Conservation (phyloP, 2,329 filamentous ascomycete genomes). For the Talaromyces sp. region DNA sequence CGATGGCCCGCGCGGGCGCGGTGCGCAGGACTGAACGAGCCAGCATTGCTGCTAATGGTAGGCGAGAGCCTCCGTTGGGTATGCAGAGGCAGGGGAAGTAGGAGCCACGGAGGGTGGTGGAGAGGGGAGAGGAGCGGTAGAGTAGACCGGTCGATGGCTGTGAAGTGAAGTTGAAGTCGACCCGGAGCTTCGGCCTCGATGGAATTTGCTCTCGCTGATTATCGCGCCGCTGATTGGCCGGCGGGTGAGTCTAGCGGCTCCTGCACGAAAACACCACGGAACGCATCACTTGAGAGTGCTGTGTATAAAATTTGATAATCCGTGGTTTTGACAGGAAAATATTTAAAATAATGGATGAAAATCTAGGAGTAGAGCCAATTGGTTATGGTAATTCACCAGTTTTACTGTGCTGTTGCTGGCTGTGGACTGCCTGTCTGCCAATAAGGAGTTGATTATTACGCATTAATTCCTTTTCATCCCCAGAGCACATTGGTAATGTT, state of each 20-base stretch:
- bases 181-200: slow-evolving; percentile 24
- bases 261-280: slow-evolving; percentile 19
- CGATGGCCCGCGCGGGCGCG: slow-evolving; percentile 76
- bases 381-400: no score
- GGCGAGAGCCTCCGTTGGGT: slow-evolving; percentile 31
- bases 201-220: slow-evolving; percentile 24
- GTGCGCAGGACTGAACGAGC: slow-evolving; percentile 86
- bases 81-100: slow-evolving; percentile 24
- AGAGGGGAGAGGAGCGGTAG: slow-evolving; percentile 22
- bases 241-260: slow-evolving; percentile 20
- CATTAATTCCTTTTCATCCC: neutral
- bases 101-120: slow-evolving; percentile 25
- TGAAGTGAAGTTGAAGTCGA: slow-evolving; percentile 19
- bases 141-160: slow-evolving; percentile 24
- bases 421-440: neutral
- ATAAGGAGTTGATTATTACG: neutral
- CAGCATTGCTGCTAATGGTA: slow-evolving; percentile 65
- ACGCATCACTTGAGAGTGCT: neutral
- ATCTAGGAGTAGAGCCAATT: no score
- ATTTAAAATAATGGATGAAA: no score
- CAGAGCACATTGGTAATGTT: neutral
- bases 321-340: no score
- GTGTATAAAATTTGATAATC: no score
- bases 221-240: slow-evolving; percentile 28
- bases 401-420: neutral